Evolutionary conservation across 768 basidiomycete species (phyloP).

Genomic region (Lactifluus volemus): DNA sequence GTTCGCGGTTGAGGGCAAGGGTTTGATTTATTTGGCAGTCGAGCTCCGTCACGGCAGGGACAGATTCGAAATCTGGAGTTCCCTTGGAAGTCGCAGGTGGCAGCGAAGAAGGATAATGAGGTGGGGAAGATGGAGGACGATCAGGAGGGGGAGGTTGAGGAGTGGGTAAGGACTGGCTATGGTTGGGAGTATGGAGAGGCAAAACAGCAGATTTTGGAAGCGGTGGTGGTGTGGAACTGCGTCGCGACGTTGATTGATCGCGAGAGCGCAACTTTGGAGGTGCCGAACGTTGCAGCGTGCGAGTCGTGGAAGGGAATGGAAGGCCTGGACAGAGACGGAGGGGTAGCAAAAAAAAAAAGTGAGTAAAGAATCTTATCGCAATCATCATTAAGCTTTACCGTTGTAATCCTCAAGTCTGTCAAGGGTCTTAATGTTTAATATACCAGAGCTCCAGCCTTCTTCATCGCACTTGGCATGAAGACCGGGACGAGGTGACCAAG

Average conservation of each 20-base stretch:
- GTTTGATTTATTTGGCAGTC: slow-evolving; percentile 61
- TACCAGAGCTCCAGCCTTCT: slow-evolving; percentile 70
- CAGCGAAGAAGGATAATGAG: slow-evolving; percentile 8
- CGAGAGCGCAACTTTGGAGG: slow-evolving; percentile 45
- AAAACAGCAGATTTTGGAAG: slow-evolving; percentile 75
- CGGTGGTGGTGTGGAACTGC: slow-evolving; percentile 74
- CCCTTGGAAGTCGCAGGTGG: slow-evolving; percentile 22
- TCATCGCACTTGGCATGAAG: slow-evolving; percentile 50
- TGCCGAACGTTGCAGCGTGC: slow-evolving; percentile 30
- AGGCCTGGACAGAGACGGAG: slow-evolving; percentile 7
- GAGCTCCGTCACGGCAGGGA: slow-evolving; percentile 64
- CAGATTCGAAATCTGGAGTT: slow-evolving; percentile 41
- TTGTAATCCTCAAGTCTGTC: slow-evolving; percentile 62
- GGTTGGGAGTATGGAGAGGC: slow-evolving; percentile 59
- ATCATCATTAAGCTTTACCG: slow-evolving; percentile 37
- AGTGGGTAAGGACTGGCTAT: slow-evolving; percentile 22
- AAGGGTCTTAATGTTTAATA: slow-evolving; percentile 63
- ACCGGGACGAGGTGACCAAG: slow-evolving; percentile 58
- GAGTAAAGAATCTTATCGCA: slow-evolving; percentile 23
- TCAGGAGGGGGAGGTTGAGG: slow-evolving; percentile 14
- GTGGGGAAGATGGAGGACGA: slow-evolving; percentile 12
- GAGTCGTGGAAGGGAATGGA: slow-evolving; percentile 20
- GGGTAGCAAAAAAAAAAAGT: background rate
- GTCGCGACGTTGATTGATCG: slow-evolving; percentile 24
- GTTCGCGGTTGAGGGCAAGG: slow-evolving; percentile 54